phyloP scores from a whole-genome alignment of 768 basidiomycete genomes.

The Arthromyces matolae region DNA sequence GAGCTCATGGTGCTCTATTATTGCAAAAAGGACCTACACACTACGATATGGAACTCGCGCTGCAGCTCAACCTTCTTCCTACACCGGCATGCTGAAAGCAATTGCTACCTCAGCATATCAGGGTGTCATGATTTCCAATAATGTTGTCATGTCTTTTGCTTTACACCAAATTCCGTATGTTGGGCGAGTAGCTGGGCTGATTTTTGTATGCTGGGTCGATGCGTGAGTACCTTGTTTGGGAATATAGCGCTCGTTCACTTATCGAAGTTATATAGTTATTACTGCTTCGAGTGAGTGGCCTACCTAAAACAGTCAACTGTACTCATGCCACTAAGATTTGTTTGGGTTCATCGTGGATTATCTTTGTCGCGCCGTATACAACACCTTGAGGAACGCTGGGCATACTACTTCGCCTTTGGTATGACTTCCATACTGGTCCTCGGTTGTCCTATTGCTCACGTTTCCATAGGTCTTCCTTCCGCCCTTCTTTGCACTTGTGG shows the following conservation, averaged over 20 bases:
- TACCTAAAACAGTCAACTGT: background rate
- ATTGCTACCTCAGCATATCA: conserved; percentile 82
- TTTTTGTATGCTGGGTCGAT: conserved; percentile 84
- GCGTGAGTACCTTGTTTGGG: conserved; percentile 51
- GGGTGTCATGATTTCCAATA: conserved; percentile 76
- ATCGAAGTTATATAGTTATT: conserved; percentile 58
- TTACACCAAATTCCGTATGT: conserved; percentile 61
- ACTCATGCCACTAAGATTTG: conserved; percentile 47
- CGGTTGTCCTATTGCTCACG: no score
- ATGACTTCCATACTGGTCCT: conserved; percentile 18
- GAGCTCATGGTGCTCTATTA: conserved; percentile 74
- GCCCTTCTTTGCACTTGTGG: conserved; percentile 72
- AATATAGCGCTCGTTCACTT: background rate
- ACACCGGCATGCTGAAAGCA: conserved; percentile 66
- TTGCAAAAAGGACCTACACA: conserved; percentile 70
- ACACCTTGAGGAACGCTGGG: conserved; percentile 85
- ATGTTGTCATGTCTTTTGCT: conserved; percentile 62
- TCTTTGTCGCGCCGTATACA: conserved; percentile 66
- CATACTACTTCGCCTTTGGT: conserved; percentile 86
- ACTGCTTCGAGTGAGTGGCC: conserved; percentile 76
- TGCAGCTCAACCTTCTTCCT: conserved; percentile 40
- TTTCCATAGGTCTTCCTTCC: conserved; percentile 56
- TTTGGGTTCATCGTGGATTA: conserved; percentile 73
- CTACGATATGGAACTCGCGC: conserved; percentile 68
- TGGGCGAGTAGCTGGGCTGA: conserved; percentile 58